phyloP scores from a whole-genome alignment of 495 filamentous ascomycete genomes.

The Penicillium antarcticum region DNA sequence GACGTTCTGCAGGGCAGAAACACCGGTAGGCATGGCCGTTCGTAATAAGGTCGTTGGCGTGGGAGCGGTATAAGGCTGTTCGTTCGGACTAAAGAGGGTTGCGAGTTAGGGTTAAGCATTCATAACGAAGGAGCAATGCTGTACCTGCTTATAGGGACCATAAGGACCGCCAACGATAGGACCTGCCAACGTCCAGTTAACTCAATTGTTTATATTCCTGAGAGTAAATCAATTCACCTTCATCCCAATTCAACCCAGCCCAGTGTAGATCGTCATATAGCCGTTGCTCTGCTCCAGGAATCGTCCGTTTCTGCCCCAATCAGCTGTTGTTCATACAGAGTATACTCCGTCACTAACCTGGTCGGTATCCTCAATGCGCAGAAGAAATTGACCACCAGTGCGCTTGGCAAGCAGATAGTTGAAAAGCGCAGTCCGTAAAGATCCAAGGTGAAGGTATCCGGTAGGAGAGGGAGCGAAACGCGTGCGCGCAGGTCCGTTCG shows the following conservation, averaged over 20 bases:
- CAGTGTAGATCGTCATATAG: constrained; percentile 78
- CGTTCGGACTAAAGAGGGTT: constrained; percentile 66
- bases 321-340: constrained; percentile 18
- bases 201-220: neutral
- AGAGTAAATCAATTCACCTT: constrained; percentile 50
- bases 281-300: constrained; percentile 71
- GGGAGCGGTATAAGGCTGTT: constrained; percentile 65
- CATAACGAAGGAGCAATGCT: neutral
- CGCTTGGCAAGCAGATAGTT: constrained; percentile 86
- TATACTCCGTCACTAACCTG: constrained; percentile 52
- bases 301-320: constrained; percentile 65
- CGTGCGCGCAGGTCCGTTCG: constrained; percentile 71
- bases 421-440: constrained; percentile 84
- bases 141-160: constrained; percentile 84
- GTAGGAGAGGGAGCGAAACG: constrained; percentile 96
- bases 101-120: constrained; percentile 2
- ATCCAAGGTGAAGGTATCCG: constrained; percentile 88
- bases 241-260: constrained; percentile 92
- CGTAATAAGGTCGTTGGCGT: constrained; percentile 66
- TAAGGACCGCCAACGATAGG: constrained; percentile 74
- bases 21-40: constrained; percentile 83
- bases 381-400: constrained; percentile 87
- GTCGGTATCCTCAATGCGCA: constrained; percentile 95
- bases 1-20: constrained; percentile 76
- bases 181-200: constrained; percentile 43